These are phyloP conservation scores for Dictyostelium capitatum DNA, from an alignment of 78 protist species.

Conservation along the genomic window DNA sequence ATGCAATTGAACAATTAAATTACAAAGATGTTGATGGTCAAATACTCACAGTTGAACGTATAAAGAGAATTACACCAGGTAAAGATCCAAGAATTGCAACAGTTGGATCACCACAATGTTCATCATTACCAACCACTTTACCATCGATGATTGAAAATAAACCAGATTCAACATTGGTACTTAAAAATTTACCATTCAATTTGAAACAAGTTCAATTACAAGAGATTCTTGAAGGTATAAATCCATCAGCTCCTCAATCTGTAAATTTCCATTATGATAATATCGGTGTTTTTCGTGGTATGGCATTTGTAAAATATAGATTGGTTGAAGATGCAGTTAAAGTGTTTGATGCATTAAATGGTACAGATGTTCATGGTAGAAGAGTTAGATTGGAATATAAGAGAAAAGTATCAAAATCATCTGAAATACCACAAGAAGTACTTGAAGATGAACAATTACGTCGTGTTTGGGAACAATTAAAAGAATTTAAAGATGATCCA, in stretches of 20 bases:
- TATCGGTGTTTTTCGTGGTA: slow-evolving; percentile 81
- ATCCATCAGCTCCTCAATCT: slow-evolving; percentile 75
- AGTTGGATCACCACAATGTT: slow-evolving; percentile 77
- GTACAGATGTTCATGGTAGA: slow-evolving; percentile 80
- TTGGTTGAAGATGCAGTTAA: slow-evolving; percentile 72
- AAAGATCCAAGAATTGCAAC: slow-evolving; percentile 67
- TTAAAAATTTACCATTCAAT: slow-evolving; percentile 79
- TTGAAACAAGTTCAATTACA: slow-evolving; percentile 73
- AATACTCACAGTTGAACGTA: slow-evolving; percentile 38
- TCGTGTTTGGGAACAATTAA: slow-evolving; percentile 68
- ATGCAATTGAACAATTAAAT: slow-evolving; percentile 61
- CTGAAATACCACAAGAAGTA: slow-evolving; percentile 71
- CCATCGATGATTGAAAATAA: slow-evolving; percentile 79
- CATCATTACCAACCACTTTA: slow-evolving; percentile 51
- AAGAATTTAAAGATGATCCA: slow-evolving; percentile 67
- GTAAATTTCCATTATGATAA: slow-evolving; percentile 79
- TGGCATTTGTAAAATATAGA: slow-evolving; percentile 85
- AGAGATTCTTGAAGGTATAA: slow-evolving; percentile 76
- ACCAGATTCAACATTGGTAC: slow-evolving; percentile 75
- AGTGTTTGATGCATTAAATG: slow-evolving; percentile 78
- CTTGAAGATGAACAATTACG: slow-evolving; percentile 77
- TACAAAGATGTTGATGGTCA: slow-evolving; percentile 67
- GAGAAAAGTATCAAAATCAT: slow-evolving; percentile 59
- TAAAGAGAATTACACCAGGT: slow-evolving; percentile 74
- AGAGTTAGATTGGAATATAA: slow-evolving; percentile 77